Percentiles rank a stretch among this genome's conserved stretches.
These are phyloP conservation scores for Penicillium hesseltinei DNA, from an alignment of 2,329 filamentous ascomycete genomes.

Conservation along the genomic window DNA sequence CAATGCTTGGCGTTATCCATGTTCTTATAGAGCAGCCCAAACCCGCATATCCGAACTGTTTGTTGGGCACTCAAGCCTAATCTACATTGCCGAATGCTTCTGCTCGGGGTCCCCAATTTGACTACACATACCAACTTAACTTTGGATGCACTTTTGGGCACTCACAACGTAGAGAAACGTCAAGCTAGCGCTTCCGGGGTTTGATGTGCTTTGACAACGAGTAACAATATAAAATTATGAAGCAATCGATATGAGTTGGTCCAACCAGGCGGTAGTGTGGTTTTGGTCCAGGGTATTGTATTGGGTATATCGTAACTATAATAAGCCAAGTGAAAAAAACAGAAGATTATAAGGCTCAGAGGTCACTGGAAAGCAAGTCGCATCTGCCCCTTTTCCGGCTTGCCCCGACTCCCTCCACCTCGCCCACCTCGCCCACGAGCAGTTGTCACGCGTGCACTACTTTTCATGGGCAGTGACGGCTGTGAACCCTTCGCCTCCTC, in stretches of 20 bases:
- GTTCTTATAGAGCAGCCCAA: background rate
- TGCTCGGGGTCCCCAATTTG: background rate
- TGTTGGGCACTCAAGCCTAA: background rate
- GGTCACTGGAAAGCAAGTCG: constrained; percentile 35
- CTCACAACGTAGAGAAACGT: background rate
- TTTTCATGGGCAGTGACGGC: constrained; percentile 11
- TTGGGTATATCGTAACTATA: constrained; percentile 4
- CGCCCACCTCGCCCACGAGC: constrained; percentile 28
- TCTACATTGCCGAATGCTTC: background rate
- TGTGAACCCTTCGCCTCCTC: constrained; percentile 26
- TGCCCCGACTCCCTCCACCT: constrained; percentile 26
- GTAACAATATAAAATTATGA: background rate
- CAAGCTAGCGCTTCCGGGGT: background rate
- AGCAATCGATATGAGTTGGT: background rate
- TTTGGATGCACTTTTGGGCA: background rate
- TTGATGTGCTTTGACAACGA: background rate
- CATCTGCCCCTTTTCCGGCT: constrained; percentile 38
- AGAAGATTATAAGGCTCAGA: too few species aligned
- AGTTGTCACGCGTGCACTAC: constrained; percentile 16
- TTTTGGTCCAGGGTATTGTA: background rate
- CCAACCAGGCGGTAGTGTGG: background rate
- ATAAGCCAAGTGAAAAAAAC: background rate
- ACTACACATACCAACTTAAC: too few species aligned
- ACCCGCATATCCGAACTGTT: background rate
- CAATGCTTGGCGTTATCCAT: background rate